Evolutionary conservation across 805 yeast genomes (phyloP).

Genomic region (Kuraishia ogatae): DNA sequence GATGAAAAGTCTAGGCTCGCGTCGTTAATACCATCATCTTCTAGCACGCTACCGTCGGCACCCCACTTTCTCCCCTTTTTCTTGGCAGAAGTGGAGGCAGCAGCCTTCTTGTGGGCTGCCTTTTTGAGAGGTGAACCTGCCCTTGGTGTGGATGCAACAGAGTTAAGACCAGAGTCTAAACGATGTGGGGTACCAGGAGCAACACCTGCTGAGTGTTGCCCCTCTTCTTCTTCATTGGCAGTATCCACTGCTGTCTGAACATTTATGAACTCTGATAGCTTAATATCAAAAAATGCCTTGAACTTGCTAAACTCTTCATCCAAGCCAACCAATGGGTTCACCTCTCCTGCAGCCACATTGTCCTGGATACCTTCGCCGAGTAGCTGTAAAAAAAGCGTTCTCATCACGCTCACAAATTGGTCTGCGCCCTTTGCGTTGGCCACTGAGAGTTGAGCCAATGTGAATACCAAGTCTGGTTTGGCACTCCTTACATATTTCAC

Average conservation of each 20-base stretch:
- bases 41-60: conserved; percentile 48
- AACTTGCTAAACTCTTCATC: conserved; percentile 16
- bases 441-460: conserved; percentile 31
- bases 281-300: conserved; percentile 29
- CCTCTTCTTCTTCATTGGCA: conserved; percentile 2
- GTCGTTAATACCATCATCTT: conserved; percentile 27
- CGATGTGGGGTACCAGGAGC: background rate
- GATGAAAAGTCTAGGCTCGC: conserved; percentile 48
- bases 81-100: conserved; percentile 1
- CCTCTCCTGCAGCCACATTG: background rate
- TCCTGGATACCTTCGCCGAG: background rate
- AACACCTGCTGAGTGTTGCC: background rate
- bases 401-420: conserved; percentile 11
- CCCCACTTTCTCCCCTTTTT: conserved; percentile 59
- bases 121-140: conserved; percentile 2
- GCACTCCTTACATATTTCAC: conserved; percentile 34
- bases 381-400: background rate
- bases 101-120: conserved; percentile 8
- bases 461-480: conserved; percentile 33
- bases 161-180: background rate
- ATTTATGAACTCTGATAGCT: conserved; percentile 20
- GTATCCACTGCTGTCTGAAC: conserved; percentile 7
- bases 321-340: background rate
- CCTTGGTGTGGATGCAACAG: background rate
- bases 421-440: conserved; percentile 19